Evolutionary conservation across 164 flowering plant genomes (phyloP).

Genomic region (Liquidambar formosana): DNA sequence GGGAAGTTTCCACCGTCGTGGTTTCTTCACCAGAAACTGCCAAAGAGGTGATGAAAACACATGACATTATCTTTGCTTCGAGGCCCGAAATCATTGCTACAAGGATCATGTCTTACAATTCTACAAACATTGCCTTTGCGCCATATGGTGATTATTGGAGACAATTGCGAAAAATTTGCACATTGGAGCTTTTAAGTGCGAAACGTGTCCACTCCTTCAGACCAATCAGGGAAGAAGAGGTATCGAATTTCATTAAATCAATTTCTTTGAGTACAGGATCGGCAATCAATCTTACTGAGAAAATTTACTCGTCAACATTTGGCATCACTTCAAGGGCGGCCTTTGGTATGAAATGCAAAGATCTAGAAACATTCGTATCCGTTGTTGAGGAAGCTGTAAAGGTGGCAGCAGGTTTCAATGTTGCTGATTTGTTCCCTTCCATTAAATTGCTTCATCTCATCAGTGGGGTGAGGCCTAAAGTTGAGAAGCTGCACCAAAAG

Average conservation of each 20-base stretch:
- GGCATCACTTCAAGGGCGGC: conserved; percentile 14
- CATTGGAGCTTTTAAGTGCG: conserved; percentile 21
- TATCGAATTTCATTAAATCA: conserved; percentile 3
- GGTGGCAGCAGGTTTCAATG: conserved; percentile 16
- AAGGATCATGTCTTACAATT: conserved; percentile 6
- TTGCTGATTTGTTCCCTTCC: conserved; percentile 32
- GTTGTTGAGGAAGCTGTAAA: conserved; percentile 1
- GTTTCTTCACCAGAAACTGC: conserved; percentile 31
- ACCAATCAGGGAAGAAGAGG: conserved; percentile 23
- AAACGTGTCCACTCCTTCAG: conserved; percentile 22
- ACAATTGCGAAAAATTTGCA: conserved; percentile 27
- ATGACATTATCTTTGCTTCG: conserved; percentile 16
- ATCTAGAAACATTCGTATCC: conserved; percentile 9
- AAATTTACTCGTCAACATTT: background rate
- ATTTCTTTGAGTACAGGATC: background rate
- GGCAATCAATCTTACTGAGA: conserved; percentile 6
- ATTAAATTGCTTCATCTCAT: conserved; percentile 6
- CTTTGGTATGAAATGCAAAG: conserved; percentile 19
- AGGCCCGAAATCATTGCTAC: conserved; percentile 15
- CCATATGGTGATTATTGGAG: conserved; percentile 33
- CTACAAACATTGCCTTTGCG: conserved; percentile 14
- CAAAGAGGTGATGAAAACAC: conserved; percentile 22
- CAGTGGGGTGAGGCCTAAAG: conserved; percentile 14
- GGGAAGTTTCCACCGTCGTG: conserved; percentile 19
- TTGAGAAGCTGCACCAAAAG: conserved; percentile 15